Evolutionary conservation across 2,329 filamentous ascomycete genomes (phyloP).

Genomic region (Didymella lethalis): DNA sequence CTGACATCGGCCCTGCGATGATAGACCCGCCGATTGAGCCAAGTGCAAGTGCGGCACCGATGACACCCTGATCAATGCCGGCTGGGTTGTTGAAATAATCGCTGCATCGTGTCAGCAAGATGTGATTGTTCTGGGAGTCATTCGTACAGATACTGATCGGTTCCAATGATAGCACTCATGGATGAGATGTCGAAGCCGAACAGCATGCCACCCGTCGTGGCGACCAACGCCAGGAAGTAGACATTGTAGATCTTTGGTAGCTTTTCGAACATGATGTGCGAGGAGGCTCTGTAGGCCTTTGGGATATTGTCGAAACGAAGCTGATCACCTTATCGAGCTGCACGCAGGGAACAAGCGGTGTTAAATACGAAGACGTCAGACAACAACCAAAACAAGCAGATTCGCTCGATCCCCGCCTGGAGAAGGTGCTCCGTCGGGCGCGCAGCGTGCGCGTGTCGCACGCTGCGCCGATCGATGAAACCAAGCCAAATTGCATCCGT

Average conservation of each 20-base stretch:
- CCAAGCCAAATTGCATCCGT: neutral
- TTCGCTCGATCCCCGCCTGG: constrained; percentile 14
- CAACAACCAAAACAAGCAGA: neutral
- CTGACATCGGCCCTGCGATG: constrained; percentile 60
- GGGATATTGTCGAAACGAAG: constrained; percentile 7
- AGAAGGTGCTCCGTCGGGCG: neutral
- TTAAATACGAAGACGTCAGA: constrained; percentile 9
- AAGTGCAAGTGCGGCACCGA: constrained; percentile 59
- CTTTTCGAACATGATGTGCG: constrained; percentile 35
- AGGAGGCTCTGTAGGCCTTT: constrained; percentile 21
- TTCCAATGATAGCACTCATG: constrained; percentile 62
- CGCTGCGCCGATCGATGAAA: constrained; percentile 10
- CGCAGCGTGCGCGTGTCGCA: constrained; percentile 1
- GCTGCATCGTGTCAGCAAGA: constrained; percentile 19
- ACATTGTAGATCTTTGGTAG: constrained; percentile 64
- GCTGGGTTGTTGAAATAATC: constrained; percentile 61
- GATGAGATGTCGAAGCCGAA: constrained; percentile 66
- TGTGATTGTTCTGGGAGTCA: neutral
- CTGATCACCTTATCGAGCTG: constrained; percentile 6
- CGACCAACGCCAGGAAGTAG: constrained; percentile 61
- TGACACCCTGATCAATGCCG: constrained; percentile 58
- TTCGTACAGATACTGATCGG: constrained; percentile 55
- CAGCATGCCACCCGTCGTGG: constrained; percentile 62
- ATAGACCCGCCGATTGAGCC: constrained; percentile 59
- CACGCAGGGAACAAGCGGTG: neutral